Conservation (phyloP, 2,329 filamentous ascomycete genomes). For the Cladosporium sp. region DNA sequence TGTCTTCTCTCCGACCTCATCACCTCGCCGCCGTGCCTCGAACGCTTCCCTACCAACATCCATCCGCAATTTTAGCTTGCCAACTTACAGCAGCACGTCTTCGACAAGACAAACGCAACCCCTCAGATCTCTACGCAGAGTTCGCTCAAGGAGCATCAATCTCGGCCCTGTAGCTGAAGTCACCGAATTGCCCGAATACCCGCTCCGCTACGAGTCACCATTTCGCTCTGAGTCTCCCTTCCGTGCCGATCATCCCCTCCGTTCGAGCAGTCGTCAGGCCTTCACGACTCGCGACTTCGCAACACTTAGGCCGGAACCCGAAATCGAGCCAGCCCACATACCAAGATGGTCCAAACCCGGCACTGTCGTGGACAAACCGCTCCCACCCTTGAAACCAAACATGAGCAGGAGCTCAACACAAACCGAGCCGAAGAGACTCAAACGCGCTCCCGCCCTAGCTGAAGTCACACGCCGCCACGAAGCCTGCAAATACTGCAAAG, state of each 20-base stretch:
- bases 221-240: no score
- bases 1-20: not conserved
- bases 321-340: no score
- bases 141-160: not conserved
- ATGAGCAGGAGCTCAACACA: not conserved
- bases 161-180: not conserved
- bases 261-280: no score
- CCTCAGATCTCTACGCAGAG: not conserved
- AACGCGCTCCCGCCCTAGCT: not conserved
- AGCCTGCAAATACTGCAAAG: not conserved
- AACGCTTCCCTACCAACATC: not conserved
- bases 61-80: constrained; percentile 1
- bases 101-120: not conserved
- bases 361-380: no score
- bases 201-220: no score
- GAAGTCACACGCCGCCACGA: not conserved
- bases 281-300: no score
- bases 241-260: no score
- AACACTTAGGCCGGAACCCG: no score
- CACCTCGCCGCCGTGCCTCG: not conserved
- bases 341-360: no score
- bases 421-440: not conserved
- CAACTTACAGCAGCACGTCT: not conserved
- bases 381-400: no score
- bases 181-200: not conserved